phyloP scores from a whole-genome alignment of 148 eudicot genomes.

The Silene conica region DNA sequence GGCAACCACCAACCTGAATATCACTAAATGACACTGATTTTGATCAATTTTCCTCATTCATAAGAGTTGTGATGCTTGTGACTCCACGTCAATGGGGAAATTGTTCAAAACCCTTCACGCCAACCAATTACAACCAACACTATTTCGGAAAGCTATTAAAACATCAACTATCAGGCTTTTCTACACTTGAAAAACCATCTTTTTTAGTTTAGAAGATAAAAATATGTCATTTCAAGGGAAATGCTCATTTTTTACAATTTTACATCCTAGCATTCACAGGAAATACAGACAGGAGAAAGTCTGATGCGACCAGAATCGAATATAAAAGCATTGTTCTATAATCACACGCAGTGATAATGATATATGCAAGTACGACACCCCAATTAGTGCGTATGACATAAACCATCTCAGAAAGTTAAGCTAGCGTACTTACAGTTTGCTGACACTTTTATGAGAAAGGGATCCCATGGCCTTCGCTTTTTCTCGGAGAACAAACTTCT shows the following conservation, averaged over 20 bases:
- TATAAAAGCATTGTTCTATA: background rate
- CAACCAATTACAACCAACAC: too few species aligned
- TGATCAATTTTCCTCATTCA: too few species aligned
- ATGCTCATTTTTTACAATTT: background rate
- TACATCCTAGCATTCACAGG: background rate
- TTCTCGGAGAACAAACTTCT: slow-evolving; percentile 38
- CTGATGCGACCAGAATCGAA: background rate
- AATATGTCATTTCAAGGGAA: too few species aligned
- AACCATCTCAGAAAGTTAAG: background rate
- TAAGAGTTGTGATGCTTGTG: too few species aligned
- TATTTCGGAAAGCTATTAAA: too few species aligned
- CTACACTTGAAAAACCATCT: too few species aligned
- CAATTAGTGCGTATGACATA: background rate
- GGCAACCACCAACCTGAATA: too few species aligned
- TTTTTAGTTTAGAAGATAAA: too few species aligned
- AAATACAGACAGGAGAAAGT: background rate
- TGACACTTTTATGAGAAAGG: slow-evolving; percentile 18
- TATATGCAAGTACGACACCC: slow-evolving; percentile 1
- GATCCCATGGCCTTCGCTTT: slow-evolving; percentile 43
- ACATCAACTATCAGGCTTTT: too few species aligned
- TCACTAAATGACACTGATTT: too few species aligned
- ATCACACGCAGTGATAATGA: background rate
- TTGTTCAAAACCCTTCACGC: too few species aligned
- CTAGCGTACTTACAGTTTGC: slow-evolving; percentile 22
- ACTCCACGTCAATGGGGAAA: too few species aligned